Base-by-base conservation (phyloP, 495 filamentous ascomycete species). In the Trypethelium eluteriae region DNA sequence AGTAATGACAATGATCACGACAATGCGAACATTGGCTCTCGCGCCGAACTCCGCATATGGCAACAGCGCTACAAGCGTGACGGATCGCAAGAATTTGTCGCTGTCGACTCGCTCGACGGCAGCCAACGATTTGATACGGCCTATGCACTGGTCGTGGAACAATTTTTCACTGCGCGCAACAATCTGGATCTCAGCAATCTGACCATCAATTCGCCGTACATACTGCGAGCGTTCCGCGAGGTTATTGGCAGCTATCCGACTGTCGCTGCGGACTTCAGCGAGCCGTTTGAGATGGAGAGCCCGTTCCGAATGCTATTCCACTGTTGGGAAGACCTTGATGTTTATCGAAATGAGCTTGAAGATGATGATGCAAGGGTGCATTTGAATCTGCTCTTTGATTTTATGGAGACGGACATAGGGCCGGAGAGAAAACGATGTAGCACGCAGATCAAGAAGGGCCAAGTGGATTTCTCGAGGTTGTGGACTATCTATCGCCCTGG, bases 151-250 rank as follows among this genome's bases (percentile, higher is more conserved):
- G 75, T 79, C 38, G 73, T 79, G 64, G 69, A 76, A 38, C 71
- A 75, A 47, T 65, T 68, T 62, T 74, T 74, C 49, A 69, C 57
- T 63, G 66, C 73, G 25, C 62, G 67, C n/a, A 64, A 71, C 10
- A 65, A 68, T 18, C 69, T 72, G 10, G 71, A 72, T 61, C 75
- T 73, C 67, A 77, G 72, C 12, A 70, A 59, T 6, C 64, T 82
- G 14, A 67, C 75, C 25, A 74, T 82, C 66, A 80, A 82, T 64
- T 82, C 81, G 2, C 76, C 76, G 1, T 66, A 77, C 35, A 74
- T 82, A 12, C 73, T 80, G 34, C 38, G 67, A 0, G 67, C 64
- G 4, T 67, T 79, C 25, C 70, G 69, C 49, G 73, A 74, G 16
- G 71, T 78, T 3, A 68, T 82, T 56, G 72, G 72, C n/a, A 78